A percentile compares a stretch with the other conserved stretches of the same genome.
Conservation (phyloP, 345 rosid species). For the Salix purpurea region DNA sequence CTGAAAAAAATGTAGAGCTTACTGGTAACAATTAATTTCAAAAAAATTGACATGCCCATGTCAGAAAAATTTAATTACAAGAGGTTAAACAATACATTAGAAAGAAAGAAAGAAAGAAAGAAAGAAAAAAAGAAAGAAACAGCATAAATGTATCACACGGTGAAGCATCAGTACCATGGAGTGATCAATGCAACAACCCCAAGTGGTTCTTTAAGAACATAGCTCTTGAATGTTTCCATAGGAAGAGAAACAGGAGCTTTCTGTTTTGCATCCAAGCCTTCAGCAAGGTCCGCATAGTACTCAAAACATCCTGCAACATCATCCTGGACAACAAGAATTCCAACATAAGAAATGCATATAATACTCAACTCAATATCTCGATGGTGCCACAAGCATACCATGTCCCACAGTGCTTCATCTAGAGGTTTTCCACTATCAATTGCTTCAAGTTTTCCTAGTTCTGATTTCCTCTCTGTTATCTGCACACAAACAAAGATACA, state of each 20-base stretch:
- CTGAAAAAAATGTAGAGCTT: neutral
- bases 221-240: conserved; percentile 66
- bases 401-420: conserved; percentile 91
- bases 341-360: conserved; percentile 14
- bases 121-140: neutral
- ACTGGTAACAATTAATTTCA: neutral
- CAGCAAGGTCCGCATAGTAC: conserved; percentile 93
- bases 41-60: neutral
- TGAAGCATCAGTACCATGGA: conserved; percentile 61
- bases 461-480: conserved; percentile 76
- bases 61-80: neutral
- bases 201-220: conserved; percentile 80
- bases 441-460: conserved; percentile 79
- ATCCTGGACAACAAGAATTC: conserved; percentile 56
- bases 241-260: conserved; percentile 86
- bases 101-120: neutral
- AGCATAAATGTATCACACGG: neutral
- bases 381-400: conserved; percentile 40
- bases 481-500: conserved; percentile 17
- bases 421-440: conserved; percentile 89
- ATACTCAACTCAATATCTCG: neutral
- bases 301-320: conserved; percentile 97
- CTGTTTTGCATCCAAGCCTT: conserved; percentile 85
- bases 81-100: neutral
- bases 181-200: conserved; percentile 95